Evolutionary conservation across 768 basidiomycete species (phyloP).

Genomic region (Russula sp.): DNA sequence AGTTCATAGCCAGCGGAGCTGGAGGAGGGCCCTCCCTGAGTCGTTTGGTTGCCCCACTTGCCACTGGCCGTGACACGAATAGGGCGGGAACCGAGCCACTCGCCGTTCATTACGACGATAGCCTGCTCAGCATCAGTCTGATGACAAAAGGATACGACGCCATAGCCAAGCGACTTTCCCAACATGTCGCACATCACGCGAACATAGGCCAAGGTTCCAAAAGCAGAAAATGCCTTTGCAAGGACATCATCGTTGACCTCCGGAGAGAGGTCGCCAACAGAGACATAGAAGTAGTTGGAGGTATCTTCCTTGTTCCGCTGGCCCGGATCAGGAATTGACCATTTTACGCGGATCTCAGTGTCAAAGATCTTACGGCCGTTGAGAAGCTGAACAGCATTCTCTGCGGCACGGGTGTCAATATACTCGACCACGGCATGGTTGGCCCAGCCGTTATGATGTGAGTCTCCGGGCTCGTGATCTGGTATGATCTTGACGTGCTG

Average conservation of each 20-base stretch:
- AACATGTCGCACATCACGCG: constrained; percentile 99
- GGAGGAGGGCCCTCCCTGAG: constrained; percentile 53
- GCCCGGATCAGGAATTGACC: constrained; percentile 99
- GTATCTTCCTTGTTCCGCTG: constrained; percentile 99
- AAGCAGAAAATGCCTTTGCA: constrained; percentile 93
- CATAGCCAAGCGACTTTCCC: constrained; percentile 96
- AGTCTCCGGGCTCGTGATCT: constrained; percentile 97
- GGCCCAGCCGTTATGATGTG: constrained; percentile 96
- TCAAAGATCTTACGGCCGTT: constrained; percentile 99
- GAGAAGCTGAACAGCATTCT: constrained; percentile 94
- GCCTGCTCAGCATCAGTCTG: constrained; percentile 99
- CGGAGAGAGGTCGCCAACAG: constrained; percentile 98
- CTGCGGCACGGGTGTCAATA: constrained; percentile 96
- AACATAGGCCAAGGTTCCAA: constrained; percentile 93
- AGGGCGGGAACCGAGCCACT: constrained; percentile 96
- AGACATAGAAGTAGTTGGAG: constrained; percentile 94
- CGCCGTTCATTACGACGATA: constrained; percentile 99
- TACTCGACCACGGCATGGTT: constrained; percentile 99
- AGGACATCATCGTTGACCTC: constrained; percentile 98
- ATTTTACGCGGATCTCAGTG: constrained; percentile 98
- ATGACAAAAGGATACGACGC: constrained; percentile 97
- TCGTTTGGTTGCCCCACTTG: constrained; percentile 99
- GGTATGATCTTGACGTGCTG: constrained; percentile 99
- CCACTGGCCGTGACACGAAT: no score
- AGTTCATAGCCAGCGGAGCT: constrained; percentile 13